These are phyloP conservation scores for Flaveria bidentis DNA, from an alignment of 129 eudicot species.

Conservation along the genomic window DNA sequence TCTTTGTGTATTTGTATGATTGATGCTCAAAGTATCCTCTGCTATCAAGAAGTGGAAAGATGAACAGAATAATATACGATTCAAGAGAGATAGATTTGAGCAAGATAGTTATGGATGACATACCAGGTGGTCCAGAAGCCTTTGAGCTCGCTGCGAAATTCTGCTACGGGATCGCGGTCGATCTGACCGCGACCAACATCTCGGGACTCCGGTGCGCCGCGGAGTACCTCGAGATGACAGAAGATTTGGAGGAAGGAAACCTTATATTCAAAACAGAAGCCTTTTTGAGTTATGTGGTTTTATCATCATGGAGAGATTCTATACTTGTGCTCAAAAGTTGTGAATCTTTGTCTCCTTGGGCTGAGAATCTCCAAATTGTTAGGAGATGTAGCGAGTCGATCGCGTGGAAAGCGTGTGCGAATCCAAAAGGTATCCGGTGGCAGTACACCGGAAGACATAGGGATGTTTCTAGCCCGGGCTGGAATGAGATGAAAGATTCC, in stretches of 20 bases:
- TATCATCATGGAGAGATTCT: conserved; percentile 96
- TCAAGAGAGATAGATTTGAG: conserved; percentile 64
- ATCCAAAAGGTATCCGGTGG: conserved; percentile 96
- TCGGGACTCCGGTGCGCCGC: conserved; percentile 95
- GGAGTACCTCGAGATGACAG: conserved; percentile 95
- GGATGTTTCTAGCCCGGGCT: conserved; percentile 66
- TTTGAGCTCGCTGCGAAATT: conserved; percentile 93
- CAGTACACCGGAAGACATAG: conserved; percentile 82
- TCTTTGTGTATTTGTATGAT: conserved; percentile 1
- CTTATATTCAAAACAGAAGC: conserved; percentile 96
- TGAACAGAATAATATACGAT: conserved; percentile 82
- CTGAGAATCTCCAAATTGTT: conserved; percentile 95
- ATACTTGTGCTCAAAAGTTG: conserved; percentile 84
- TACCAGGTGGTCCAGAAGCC: conserved; percentile 91
- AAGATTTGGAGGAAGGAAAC: conserved; percentile 97
- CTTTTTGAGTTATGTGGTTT: conserved; percentile 84
- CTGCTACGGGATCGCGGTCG: conserved; percentile 97
- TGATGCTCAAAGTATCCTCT: conserved; percentile 63
- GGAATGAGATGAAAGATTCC: conserved; percentile 79
- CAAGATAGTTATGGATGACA: conserved; percentile 64
- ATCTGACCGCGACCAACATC: conserved; percentile 85
- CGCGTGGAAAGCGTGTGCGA: conserved; percentile 99
- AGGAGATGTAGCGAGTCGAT: conserved; percentile 96
- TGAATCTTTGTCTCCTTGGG: conserved; percentile 92
- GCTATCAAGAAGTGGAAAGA: conserved; percentile 85